Evolutionary conservation across 2,329 filamentous ascomycete genomes (phyloP).

Genomic region (Phyllosticta paracitricarpa): DNA sequence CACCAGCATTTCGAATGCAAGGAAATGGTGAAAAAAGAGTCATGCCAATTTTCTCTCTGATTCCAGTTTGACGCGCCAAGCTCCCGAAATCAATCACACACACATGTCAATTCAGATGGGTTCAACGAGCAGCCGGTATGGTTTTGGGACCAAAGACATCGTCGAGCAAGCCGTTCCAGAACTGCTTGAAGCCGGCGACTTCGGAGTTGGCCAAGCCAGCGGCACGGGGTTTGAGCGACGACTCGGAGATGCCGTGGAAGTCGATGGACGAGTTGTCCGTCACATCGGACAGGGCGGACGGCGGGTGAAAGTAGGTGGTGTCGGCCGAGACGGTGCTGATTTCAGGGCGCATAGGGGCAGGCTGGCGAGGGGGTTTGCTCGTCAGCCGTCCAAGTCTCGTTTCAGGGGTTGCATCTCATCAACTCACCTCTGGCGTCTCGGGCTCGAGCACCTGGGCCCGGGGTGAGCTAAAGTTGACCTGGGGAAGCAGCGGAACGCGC

Average conservation of each 20-base stretch:
- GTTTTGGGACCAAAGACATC: constrained; percentile 35
- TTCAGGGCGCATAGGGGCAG: constrained; percentile 43
- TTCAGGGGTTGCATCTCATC: neutral
- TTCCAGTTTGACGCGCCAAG: neutral
- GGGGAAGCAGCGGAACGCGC: constrained; percentile 41
- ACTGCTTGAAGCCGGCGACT: neutral
- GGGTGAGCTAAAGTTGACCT: constrained; percentile 3
- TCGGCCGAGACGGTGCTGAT: constrained; percentile 45
- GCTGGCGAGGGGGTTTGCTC: neutral
- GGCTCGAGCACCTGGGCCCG: neutral
- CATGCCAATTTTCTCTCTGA: neutral
- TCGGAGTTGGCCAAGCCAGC: neutral
- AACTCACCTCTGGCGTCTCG: neutral
- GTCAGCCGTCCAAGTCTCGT: constrained; percentile 3
- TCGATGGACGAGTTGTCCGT: constrained; percentile 31
- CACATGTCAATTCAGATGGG: neutral
- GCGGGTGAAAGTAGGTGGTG: constrained; percentile 36
- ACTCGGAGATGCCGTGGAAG: constrained; percentile 34
- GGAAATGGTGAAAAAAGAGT: neutral
- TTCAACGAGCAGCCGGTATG: neutral
- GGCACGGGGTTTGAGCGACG: neutral
- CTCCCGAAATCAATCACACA: neutral
- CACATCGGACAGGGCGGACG: constrained; percentile 46
- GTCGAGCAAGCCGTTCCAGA: constrained; percentile 34
- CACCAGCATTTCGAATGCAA: neutral